Conservation (phyloP, 225 moss, liverwort and hornwort genomes). For the Asterella californica region DNA sequence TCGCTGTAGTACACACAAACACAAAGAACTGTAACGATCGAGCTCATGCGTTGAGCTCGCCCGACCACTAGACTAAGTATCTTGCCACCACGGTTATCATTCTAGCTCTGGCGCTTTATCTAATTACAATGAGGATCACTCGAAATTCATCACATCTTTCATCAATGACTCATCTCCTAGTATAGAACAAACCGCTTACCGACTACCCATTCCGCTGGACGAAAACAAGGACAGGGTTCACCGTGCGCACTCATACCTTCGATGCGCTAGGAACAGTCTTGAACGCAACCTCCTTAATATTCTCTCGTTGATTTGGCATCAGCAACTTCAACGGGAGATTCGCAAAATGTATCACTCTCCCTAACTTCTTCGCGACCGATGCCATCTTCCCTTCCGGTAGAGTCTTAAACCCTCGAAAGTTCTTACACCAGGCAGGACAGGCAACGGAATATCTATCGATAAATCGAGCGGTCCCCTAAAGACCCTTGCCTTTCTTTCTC, state of each 20-base stretch:
- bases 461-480: no score
- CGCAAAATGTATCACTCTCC: slow-evolving; percentile 80
- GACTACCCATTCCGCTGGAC: neutral
- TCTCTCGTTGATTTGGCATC: slow-evolving; percentile 67
- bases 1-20: no score
- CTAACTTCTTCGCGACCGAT: slow-evolving; percentile 60
- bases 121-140: neutral
- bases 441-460: no score
- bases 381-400: slow-evolving; percentile 23
- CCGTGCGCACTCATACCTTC: slow-evolving; percentile 48
- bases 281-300: slow-evolving; percentile 92
- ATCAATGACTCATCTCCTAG: neutral
- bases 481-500: neutral
- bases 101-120: no score
- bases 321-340: slow-evolving; percentile 83
- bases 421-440: no score
- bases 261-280: slow-evolving; percentile 97
- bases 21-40: no score
- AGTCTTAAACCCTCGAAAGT: neutral
- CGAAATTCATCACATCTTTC: neutral
- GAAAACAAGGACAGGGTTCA: neutral
- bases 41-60: no score
- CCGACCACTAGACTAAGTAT: neutral
- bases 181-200: neutral
- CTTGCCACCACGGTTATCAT: neutral